Conservation (phyloP, 2,329 filamentous ascomycete genomes). For the Juglanconis oblonga region DNA sequence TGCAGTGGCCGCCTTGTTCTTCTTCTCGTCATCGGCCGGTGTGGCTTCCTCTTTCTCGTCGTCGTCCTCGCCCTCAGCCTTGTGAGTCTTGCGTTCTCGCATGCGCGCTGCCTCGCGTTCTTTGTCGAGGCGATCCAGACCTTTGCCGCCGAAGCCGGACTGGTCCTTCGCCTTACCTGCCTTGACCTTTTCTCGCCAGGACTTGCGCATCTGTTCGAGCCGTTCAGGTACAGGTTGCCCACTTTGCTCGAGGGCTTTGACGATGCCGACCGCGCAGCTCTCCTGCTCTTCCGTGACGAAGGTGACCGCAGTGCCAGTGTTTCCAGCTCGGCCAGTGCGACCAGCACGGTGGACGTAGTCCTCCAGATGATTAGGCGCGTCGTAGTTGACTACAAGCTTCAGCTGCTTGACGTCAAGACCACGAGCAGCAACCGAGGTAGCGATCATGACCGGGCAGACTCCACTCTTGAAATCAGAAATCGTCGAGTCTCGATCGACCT, state of each 20-base stretch:
- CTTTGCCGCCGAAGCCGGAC: constrained; percentile 92
- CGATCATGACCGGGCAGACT: constrained; percentile 83
- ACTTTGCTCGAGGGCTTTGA: constrained; percentile 89
- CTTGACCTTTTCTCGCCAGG: constrained; percentile 88
- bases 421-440: constrained; percentile 91
- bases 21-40: constrained; percentile 63
- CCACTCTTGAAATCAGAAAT: constrained; percentile 93
- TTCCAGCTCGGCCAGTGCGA: constrained; percentile 89
- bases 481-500: constrained; percentile 87
- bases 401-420: constrained; percentile 95
- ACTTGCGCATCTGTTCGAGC: constrained; percentile 62
- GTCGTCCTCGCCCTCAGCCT: constrained; percentile 77
- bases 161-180: constrained; percentile 85
- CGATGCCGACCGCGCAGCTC: constrained; percentile 82
- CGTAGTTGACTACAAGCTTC: constrained; percentile 93
- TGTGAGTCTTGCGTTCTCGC: constrained; percentile 84
- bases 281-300: constrained; percentile 92
- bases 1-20: constrained; percentile 63
- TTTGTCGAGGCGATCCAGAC: constrained; percentile 85
- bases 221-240: constrained; percentile 76
- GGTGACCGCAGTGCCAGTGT: constrained; percentile 91
- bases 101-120: constrained; percentile 84
- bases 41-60: constrained; percentile 66
- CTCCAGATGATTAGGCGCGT: constrained; percentile 89
- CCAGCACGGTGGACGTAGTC: constrained; percentile 96